These are phyloP conservation scores for Cyanophora paradoxa DNA, from an alignment of 78 protist genomes.

Conservation along the genomic window DNA sequence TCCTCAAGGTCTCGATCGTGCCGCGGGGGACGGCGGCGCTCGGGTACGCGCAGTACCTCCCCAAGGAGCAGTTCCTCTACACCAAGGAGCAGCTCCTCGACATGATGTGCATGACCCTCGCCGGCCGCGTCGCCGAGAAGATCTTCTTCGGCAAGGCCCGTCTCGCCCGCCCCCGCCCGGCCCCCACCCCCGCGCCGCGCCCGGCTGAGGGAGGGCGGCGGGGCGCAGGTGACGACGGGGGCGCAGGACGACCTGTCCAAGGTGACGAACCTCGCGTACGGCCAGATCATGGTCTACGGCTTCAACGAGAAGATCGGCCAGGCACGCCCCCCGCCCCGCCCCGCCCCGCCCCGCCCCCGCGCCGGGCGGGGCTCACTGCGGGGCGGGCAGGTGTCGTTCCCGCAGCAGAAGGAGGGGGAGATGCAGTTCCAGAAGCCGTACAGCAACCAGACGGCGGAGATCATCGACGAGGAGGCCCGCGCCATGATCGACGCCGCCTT, in stretches of 20 bases:
- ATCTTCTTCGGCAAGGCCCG: neutral
- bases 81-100: slow-evolving; percentile 61
- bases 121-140: slow-evolving; percentile 72
- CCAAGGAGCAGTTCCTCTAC: slow-evolving; percentile 74
- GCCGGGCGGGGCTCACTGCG: neutral
- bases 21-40: slow-evolving; percentile 91
- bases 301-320: slow-evolving; percentile 68
- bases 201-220: too few species aligned
- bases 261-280: slow-evolving; percentile 66
- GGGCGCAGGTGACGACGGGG: slow-evolving; percentile 79
- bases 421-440: slow-evolving; percentile 64
- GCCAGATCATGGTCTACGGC: slow-evolving; percentile 60
- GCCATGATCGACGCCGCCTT: neutral
- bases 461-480: slow-evolving; percentile 1
- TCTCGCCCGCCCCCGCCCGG: slow-evolving; percentile 45
- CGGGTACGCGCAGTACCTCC: slow-evolving; percentile 94
- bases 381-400: slow-evolving; percentile 10
- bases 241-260: slow-evolving; percentile 81
- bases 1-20: slow-evolving; percentile 91
- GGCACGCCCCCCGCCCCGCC: slow-evolving; percentile 39
- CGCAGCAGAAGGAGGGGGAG: slow-evolving; percentile 33
- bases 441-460: slow-evolving; percentile 45
- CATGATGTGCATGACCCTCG: slow-evolving; percentile 72
- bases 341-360: neutral
- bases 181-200: too few species aligned